Base-by-base conservation (phyloP, 768 basidiomycete species). In the Tricholoma sp. region DNA sequence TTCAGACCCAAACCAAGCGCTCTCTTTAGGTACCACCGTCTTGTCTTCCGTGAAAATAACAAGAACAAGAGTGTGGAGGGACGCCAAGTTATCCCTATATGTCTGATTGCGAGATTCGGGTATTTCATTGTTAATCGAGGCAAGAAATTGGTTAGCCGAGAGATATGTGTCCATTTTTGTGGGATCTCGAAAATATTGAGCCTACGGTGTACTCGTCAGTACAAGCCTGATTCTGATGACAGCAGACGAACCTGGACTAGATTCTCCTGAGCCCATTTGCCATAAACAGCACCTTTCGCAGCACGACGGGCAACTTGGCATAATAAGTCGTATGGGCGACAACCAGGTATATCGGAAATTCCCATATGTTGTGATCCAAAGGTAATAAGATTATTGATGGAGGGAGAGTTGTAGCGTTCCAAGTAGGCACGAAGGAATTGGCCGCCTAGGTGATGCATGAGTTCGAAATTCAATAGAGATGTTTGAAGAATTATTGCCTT, bases 361-460 rank as follows among this genome's bases (percentile, higher is more conserved):
- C 91, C 91, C 86, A 91, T 90, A 64, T 93, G 91, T 58, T 91
- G 91, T 17, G 89, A 85, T 45, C 91, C 92, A 65, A 94, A 93
- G 0, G 91, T 92, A 48, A 94, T 82, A 59, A 94, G 80, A 68
- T 93, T 94, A 67, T 85, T 74, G 3, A 93, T 74, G 0, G 85
- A 85, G 0, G 90, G 92, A 2, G 69, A 65, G 66, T 92, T 92
- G 68, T 85, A 85, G 20, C 82, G 74, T 62, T 94, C 88, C 17
- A 89, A 80, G 61, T 91, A 94, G 31, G 86, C 91, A n/a, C 92
- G 82, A 36, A 93, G 78, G 68, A 94, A 94, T 65, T 92, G 92
- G 5, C 91, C 91, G 17, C 86, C 87, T 86, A 57, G 20, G 17
- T 47, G 55, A 29, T 13, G 50, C 2, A 18, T 54, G 44, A 34